These are phyloP conservation scores for Sequoia sempervirens DNA, from an alignment of 75 land plant genomes.

Conservation along the genomic window DNA sequence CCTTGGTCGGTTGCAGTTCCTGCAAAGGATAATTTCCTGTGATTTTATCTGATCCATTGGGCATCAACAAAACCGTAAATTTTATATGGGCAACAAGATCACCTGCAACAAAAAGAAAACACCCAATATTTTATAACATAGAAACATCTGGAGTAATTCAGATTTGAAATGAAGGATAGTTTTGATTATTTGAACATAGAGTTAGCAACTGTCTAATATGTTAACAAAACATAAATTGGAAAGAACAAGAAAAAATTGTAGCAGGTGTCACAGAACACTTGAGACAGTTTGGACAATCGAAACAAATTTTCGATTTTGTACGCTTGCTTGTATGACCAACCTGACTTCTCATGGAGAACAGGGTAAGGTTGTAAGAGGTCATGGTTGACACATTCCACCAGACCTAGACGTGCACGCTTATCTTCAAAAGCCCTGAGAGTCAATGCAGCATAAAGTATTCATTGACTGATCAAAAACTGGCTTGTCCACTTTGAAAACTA, in stretches of 20 bases:
- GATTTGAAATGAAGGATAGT: background rate
- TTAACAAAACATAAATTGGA: background rate
- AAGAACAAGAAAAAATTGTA: background rate
- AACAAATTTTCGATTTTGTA: background rate
- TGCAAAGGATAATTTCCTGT: conserved; percentile 75
- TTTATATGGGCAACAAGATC: conserved; percentile 89
- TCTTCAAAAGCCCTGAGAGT: conserved; percentile 79
- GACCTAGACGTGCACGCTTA: conserved; percentile 90
- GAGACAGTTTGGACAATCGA: background rate
- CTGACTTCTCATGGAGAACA: conserved; percentile 97
- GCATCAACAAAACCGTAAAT: conserved; percentile 93
- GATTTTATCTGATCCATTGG: conserved; percentile 88
- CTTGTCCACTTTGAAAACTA: background rate
- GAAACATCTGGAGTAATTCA: background rate
- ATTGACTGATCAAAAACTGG: background rate
- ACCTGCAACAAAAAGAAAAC: conserved; percentile 40
- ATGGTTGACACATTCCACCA: conserved; percentile 97
- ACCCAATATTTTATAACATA: background rate
- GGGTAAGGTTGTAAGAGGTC: conserved; percentile 96
- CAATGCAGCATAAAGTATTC: background rate
- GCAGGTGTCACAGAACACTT: background rate
- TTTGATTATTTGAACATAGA: background rate
- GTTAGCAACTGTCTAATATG: background rate
- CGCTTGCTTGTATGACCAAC: conserved; percentile 20
- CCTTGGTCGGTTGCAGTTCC: conserved; percentile 64